Percentiles rank a stretch among this genome's conserved stretches.
These are phyloP conservation scores for Kodamaea neixiangensis DNA, from an alignment of 805 yeast species.

Conservation along the genomic window DNA sequence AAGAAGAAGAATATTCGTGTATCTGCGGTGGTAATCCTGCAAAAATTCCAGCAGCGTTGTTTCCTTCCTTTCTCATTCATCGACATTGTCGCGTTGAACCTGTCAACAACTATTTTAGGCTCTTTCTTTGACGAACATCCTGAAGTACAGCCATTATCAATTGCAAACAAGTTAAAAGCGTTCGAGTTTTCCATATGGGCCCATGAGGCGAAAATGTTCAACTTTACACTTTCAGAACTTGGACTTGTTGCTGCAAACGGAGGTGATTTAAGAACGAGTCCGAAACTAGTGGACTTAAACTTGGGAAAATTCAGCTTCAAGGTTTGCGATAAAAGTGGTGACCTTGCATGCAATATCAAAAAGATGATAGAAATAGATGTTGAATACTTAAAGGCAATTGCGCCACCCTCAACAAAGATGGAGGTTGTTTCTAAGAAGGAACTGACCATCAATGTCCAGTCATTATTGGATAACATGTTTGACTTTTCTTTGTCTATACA, in stretches of 20 bases:
- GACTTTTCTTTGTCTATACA: conserved; percentile 18
- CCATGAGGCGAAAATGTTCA: conserved; percentile 7
- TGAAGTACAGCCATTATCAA: background rate
- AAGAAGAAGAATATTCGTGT: background rate
- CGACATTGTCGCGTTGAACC: conserved; percentile 9
- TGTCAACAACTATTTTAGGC: background rate
- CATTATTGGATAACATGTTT: background rate
- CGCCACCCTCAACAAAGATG: background rate
- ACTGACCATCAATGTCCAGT: background rate
- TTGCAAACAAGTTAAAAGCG: background rate
- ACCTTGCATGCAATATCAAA: conserved; percentile 13
- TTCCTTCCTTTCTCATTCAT: conserved; percentile 14
- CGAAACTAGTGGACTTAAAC: conserved; percentile 13
- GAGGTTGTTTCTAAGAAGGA: background rate
- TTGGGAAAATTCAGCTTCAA: conserved; percentile 11
- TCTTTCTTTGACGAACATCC: background rate
- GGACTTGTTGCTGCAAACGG: conserved; percentile 17
- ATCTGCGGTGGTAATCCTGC: background rate
- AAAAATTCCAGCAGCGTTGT: conserved; percentile 13
- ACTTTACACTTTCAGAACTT: conserved; percentile 9
- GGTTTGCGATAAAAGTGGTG: conserved; percentile 13
- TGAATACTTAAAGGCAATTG: background rate
- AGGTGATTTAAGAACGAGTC: conserved; percentile 12
- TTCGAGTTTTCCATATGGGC: conserved; percentile 11
- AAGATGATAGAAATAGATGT: conserved; percentile 3